Evolutionary conservation across 73 alveolate species (phyloP), one percentile per base, ranked within the genome.

Genomic region (Paraurostyla sp.): DNA sequence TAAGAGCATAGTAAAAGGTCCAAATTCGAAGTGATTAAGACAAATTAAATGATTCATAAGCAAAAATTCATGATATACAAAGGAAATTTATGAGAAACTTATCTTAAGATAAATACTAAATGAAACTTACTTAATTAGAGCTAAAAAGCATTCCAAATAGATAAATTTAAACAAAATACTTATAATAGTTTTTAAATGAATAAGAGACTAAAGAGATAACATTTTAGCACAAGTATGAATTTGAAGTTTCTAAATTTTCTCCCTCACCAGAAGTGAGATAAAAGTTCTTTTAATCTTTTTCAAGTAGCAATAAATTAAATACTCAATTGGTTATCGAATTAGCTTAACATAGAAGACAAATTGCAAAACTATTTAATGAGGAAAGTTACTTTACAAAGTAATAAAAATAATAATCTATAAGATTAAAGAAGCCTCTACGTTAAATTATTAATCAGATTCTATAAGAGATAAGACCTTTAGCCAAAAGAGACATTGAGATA

Each of bases 201-300:
- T 29, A 29, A n/a, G 89, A 78, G 23, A 25, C 13, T 1, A 56
- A n/a, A 4, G 76, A 52, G 15, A 35, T 78, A 6, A 23, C 6
- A 18, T 51, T 78, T 63, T 38, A 48, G 27, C 27, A 40, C 6
- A 51, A 40, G 35, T 43, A 69, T 41, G 84, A 69, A 69, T 69
- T 69, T 43, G 84, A 69, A 35, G 16, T 69, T 18, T 23, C 84
- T 38, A 69, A 69, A 43, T 69, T 13, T 32, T 69, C 84, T 7
- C 84, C 59, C 63, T 22, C 38, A 4, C 84, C 84, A 11, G 59
- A 33, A 36, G 84, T 69, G 3, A 69, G 84, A 69, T 13, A 69
- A 41, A 38, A 40, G 36, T 69, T 48, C 43, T 78, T 78, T 29
- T 0, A 51, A 16, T 7, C 16, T 29, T 27, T 15, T n/a, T 49